Percentiles rank a stretch among this genome's conserved stretches.
phyloP scores from a whole-genome alignment of 345 rosid species.

The Eucalyptus tenuipes region DNA sequence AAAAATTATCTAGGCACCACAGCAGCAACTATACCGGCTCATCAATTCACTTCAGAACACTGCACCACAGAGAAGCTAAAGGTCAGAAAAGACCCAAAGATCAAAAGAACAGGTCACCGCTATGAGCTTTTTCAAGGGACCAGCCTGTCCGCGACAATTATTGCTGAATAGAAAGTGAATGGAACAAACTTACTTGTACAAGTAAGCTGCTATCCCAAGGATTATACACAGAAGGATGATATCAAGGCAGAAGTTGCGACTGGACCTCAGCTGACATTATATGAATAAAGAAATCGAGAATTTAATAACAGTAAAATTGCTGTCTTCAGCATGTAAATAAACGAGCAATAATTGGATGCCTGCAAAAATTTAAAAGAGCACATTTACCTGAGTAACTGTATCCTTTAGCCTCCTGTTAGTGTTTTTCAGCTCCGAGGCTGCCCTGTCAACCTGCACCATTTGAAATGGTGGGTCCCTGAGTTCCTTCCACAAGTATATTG shows the following conservation, averaged over 20 bases:
- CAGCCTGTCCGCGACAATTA: neutral
- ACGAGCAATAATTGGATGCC: neutral
- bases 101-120: neutral
- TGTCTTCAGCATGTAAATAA: neutral
- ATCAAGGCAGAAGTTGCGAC: constrained; percentile 91
- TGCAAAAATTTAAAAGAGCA: neutral
- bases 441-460: constrained; percentile 62
- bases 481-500: neutral
- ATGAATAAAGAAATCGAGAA: neutral
- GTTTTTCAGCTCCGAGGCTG: constrained; percentile 61
- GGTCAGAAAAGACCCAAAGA: neutral
- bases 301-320: neutral
- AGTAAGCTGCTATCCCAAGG: constrained; percentile 79
- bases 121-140: neutral
- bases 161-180: neutral
- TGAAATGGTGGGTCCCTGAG: neutral
- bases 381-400: constrained; percentile 59
- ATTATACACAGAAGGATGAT: constrained; percentile 65
- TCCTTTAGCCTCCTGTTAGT: constrained; percentile 80
- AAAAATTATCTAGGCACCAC: neutral
- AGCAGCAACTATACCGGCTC: neutral
- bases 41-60: neutral
- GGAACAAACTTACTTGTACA: constrained; percentile 59
- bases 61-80: neutral
- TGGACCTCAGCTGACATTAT: constrained; percentile 56